Evolutionary conservation across 2,329 filamentous ascomycete genomes (phyloP).

Genomic region (Fusarium torreyae): DNA sequence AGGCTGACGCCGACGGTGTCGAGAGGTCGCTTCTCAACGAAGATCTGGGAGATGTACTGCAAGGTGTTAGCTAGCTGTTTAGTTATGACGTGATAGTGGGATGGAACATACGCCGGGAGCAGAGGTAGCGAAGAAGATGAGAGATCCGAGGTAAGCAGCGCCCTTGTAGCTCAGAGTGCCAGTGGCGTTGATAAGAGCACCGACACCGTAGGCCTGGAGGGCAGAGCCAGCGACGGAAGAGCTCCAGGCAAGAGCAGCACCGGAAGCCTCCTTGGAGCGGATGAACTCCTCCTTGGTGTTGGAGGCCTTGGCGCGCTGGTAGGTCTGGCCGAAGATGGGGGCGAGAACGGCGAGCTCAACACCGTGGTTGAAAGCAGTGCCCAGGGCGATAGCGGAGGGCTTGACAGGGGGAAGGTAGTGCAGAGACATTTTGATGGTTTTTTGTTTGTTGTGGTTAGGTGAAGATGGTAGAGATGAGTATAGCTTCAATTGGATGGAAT

Average conservation of each 20-base stretch:
- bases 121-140: conserved; percentile 93
- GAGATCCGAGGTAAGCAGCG: conserved; percentile 89
- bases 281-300: conserved; percentile 98
- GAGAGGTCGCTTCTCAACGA: conserved; percentile 91
- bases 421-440: conserved; percentile 67
- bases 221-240: conserved; percentile 91
- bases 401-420: conserved; percentile 84
- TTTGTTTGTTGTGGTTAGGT: conserved; percentile 5
- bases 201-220: conserved; percentile 90
- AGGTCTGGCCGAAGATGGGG: conserved; percentile 94
- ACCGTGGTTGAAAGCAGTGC: conserved; percentile 95
- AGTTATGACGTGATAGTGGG: background rate
- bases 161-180: conserved; percentile 97
- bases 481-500: conserved; percentile 35
- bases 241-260: conserved; percentile 90
- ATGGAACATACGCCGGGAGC: conserved; percentile 81
- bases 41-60: conserved; percentile 87
- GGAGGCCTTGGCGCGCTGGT: conserved; percentile 90
- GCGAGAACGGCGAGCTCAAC: conserved; percentile 89
- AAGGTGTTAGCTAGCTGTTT: conserved; percentile 10
- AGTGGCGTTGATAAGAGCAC: conserved; percentile 92
- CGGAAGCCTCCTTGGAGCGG: conserved; percentile 91
- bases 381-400: conserved; percentile 97
- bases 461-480: conserved; percentile 11
- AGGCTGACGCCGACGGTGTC: conserved; percentile 91